Conservation (phyloP, 805 yeast genomes). For the Ogataea siamensis region DNA sequence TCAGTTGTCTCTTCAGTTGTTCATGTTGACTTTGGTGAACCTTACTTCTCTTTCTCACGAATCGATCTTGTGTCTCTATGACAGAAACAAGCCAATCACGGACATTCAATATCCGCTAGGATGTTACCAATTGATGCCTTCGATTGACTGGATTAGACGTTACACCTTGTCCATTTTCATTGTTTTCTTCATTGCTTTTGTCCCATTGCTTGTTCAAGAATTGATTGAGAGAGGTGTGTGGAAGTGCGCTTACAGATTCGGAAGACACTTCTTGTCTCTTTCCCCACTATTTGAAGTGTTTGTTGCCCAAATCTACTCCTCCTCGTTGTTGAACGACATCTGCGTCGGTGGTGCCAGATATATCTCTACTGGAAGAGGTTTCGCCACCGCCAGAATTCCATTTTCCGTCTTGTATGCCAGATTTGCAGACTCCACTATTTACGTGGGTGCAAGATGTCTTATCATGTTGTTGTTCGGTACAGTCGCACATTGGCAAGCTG, state of each 20-base stretch:
- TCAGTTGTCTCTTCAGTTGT: slow-evolving; percentile 70
- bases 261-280: slow-evolving; percentile 64
- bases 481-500: slow-evolving; percentile 85
- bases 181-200: slow-evolving; percentile 76
- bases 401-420: slow-evolving; percentile 72
- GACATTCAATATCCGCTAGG: slow-evolving; percentile 66
- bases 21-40: slow-evolving; percentile 67
- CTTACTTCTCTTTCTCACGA: slow-evolving; percentile 73
- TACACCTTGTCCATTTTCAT: slow-evolving; percentile 78
- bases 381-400: slow-evolving; percentile 77
- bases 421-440: slow-evolving; percentile 79
- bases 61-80: slow-evolving; percentile 63
- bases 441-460: slow-evolving; percentile 79
- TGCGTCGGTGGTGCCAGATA: slow-evolving; percentile 85
- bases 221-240: slow-evolving; percentile 78
- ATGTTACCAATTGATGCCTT: slow-evolving; percentile 72
- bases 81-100: slow-evolving; percentile 63
- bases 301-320: slow-evolving; percentile 75
- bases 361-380: slow-evolving; percentile 84
- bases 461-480: slow-evolving; percentile 71
- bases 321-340: slow-evolving; percentile 67
- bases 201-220: slow-evolving; percentile 78
- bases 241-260: slow-evolving; percentile 68
- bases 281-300: slow-evolving; percentile 84
- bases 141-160: slow-evolving; percentile 79